Evolutionary conservation across 805 yeast genomes (phyloP).

Genomic region (Yamadazyma tumulicola): DNA sequence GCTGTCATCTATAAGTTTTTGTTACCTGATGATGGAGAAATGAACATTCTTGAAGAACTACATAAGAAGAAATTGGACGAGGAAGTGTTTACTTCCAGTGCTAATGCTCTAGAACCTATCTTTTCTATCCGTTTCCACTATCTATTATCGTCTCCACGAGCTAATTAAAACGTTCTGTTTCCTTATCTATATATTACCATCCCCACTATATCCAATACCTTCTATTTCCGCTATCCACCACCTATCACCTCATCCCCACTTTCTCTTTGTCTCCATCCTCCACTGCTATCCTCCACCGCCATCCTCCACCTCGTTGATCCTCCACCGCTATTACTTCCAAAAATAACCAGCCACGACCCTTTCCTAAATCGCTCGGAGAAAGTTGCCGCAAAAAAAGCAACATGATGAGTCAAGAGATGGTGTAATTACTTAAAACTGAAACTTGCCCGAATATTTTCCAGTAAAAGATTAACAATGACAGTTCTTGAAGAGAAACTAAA

Average conservation of each 20-base stretch:
- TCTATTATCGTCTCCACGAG: no score
- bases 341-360: background rate
- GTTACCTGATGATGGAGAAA: constrained; percentile 47
- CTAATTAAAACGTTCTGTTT: background rate
- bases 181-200: no score
- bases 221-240: background rate
- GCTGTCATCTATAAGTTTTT: constrained; percentile 57
- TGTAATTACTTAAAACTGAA: background rate
- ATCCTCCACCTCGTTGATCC: no score
- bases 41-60: constrained; percentile 40
- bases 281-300: no score
- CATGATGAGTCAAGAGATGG: background rate
- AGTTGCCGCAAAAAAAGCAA: background rate
- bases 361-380: background rate
- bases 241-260: background rate
- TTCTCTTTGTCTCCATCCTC: background rate
- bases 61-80: constrained; percentile 50
- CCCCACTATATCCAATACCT: no score
- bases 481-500: no score
- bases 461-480: background rate
- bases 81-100: constrained; percentile 56
- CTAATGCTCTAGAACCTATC: constrained; percentile 81
- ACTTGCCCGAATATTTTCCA: background rate
- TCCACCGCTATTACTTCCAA: background rate
- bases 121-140: no score